A percentile compares a stretch with the other conserved stretches of the same genome.
phyloP scores from a whole-genome alignment of 2,329 filamentous ascomycete species.

The Diaporthe ilicicola region DNA sequence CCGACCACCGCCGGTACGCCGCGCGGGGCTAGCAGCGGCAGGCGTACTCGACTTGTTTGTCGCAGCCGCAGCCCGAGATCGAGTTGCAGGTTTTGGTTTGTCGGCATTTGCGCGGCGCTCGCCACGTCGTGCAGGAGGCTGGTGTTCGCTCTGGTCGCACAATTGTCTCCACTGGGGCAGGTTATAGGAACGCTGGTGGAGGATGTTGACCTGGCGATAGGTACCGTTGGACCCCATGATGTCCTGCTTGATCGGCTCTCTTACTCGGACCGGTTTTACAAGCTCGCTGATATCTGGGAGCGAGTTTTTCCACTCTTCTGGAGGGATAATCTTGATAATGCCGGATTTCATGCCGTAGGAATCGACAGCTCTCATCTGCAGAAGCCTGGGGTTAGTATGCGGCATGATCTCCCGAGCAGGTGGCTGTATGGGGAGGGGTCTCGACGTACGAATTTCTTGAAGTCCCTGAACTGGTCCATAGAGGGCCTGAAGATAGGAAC shows the following conservation, averaged over 20 bases:
- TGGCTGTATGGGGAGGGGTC: neutral
- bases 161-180: slow-evolving; percentile 94
- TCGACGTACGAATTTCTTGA: slow-evolving; percentile 81
- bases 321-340: slow-evolving; percentile 95
- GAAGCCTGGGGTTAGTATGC: slow-evolving; percentile 40
- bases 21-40: slow-evolving; percentile 14
- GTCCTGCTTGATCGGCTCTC: slow-evolving; percentile 97
- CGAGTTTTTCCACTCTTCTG: slow-evolving; percentile 88
- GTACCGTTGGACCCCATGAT: slow-evolving; percentile 96
- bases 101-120: slow-evolving; percentile 74
- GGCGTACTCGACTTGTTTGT: slow-evolving; percentile 25
- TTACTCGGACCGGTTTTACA: slow-evolving; percentile 90
- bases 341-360: slow-evolving; percentile 97
- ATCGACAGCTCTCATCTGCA: slow-evolving; percentile 81
- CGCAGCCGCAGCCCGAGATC: slow-evolving; percentile 47
- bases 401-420: slow-evolving; percentile 4
- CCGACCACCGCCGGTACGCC: slow-evolving; percentile 25
- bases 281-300: slow-evolving; percentile 83
- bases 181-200: slow-evolving; percentile 96
- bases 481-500: slow-evolving; percentile 95
- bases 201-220: slow-evolving; percentile 96
- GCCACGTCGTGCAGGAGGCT: slow-evolving; percentile 90
- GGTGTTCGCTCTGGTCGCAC: slow-evolving; percentile 94
- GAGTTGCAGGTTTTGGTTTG: slow-evolving; percentile 54
- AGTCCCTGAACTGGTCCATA: slow-evolving; percentile 94